Evolutionary conservation across 176 grass and related monocot genomes (phyloP), one percentile per base, ranked within the genome.

Genomic region (Puccinellia tenuiflora): DNA sequence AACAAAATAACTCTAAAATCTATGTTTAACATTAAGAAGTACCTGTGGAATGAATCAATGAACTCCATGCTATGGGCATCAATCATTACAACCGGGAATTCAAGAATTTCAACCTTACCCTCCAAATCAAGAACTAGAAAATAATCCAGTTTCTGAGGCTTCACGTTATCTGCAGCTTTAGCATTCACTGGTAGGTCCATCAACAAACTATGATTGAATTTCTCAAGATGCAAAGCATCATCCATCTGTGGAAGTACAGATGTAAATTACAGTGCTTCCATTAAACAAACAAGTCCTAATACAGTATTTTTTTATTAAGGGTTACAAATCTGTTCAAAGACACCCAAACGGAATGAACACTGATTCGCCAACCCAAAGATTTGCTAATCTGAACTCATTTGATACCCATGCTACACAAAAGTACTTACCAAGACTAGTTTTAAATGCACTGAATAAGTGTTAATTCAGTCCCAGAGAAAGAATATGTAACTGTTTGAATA

Each of bases 101-200:
- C 90, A 86, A 95, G 90, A 93, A 98, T 95, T 79, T 98, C 92
- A 73, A 98, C 96, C 88, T 86, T 93, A 18, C 96, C 96, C 88
- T 98, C 92, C 73, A 95, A 90, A 86, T 98, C 91, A 84, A 95
- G 89, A 82, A 98, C 83, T 50, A 98, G 81, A 40, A 98, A 84
- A n/a, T 98, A 95, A 81, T 95, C 92, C 38, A 93, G 31, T 79
- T 95, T 88, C 77, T 95, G 91, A 85, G 61, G 85, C 65, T 77
- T 86, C 73, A 92, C 59, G 63, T 91, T 91, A 61, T 95, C 82
- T 40, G 59, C 18, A 25, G n/a, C 73, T 69, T 76, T 64, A 73
- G 34, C 16, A 70, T 85, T 82, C 68, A 89, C 87, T 74, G 88
- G 86, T 46, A 98, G 92, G 68, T 98, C 91, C 43, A 76, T 20